Conservation (phyloP, 1,139 yeast genomes). For the Taphrina populina region DNA sequence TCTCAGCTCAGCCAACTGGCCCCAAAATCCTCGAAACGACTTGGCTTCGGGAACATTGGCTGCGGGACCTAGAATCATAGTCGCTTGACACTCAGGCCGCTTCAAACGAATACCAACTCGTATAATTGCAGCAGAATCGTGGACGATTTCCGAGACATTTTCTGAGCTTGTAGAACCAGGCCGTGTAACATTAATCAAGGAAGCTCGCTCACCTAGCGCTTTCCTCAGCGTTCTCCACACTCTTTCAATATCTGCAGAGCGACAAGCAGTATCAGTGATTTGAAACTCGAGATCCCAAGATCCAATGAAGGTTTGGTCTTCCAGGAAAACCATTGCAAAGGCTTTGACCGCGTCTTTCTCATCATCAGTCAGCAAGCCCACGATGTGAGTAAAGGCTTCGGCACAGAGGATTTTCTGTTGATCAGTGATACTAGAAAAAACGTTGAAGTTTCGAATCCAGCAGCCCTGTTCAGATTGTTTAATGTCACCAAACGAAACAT, state of each 20-base stretch:
- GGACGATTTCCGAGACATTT: conserved; percentile 33
- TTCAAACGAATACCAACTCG: conserved; percentile 69
- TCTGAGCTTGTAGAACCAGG: conserved; percentile 50
- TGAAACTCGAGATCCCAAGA: conserved; percentile 13
- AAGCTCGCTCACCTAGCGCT: conserved; percentile 69
- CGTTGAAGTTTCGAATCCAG: conserved; percentile 3
- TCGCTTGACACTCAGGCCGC: conserved; percentile 61
- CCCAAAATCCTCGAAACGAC: conserved; percentile 85
- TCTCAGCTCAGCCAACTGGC: conserved; percentile 76
- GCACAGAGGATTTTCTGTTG: background rate
- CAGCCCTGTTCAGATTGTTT: conserved; percentile 3
- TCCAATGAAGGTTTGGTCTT: background rate
- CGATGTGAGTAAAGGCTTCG: background rate
- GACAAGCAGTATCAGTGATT: background rate
- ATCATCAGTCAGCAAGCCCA: background rate
- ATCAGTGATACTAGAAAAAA: conserved; percentile 1
- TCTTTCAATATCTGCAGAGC: conserved; percentile 52
- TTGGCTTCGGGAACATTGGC: conserved; percentile 56
- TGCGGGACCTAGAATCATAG: conserved; percentile 58
- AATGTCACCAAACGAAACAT: background rate
- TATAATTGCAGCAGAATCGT: conserved; percentile 45
- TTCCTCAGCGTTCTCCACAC: conserved; percentile 58
- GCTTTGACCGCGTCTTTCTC: conserved; percentile 8
- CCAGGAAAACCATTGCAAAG: conserved; percentile 8
- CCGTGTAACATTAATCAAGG: conserved; percentile 50